Percentiles rank a stretch among this genome's conserved stretches.
These are phyloP conservation scores for Schwanniomyces vanrijiae DNA, from an alignment of 805 yeast genomes.

Conservation along the genomic window DNA sequence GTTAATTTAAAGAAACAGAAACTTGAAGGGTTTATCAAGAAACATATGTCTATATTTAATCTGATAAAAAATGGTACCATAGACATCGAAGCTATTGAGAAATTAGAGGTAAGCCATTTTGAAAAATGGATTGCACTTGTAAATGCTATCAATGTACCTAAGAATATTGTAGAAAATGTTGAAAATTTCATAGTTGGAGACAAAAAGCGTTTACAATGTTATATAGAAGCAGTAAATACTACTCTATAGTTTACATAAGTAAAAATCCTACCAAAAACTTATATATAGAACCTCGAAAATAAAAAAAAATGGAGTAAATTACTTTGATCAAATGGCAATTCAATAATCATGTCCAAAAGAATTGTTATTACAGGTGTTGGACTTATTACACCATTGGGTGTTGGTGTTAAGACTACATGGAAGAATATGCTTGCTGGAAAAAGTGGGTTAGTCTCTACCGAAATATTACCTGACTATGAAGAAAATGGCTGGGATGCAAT, in stretches of 20 bases:
- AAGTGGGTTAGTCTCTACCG: slow-evolving; percentile 63
- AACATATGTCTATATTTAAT: not conserved
- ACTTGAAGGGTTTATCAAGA: slow-evolving; percentile 20
- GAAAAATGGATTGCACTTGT: slow-evolving; percentile 31
- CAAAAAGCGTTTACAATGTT: slow-evolving; percentile 33
- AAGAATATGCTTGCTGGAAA: slow-evolving; percentile 45
- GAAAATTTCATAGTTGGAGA: slow-evolving; percentile 42
- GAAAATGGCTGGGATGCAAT: slow-evolving; percentile 50
- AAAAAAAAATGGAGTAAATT: not conserved
- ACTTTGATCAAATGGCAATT: not conserved
- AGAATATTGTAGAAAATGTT: slow-evolving; percentile 21
- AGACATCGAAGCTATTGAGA: not conserved
- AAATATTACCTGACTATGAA: slow-evolving; percentile 36
- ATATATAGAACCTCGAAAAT: not conserved
- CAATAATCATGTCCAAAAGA: slow-evolving; percentile 36
- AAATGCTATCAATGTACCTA: slow-evolving; percentile 19
- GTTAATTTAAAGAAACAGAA: slow-evolving; percentile 31
- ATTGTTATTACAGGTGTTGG: slow-evolving; percentile 95
- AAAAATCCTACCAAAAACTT: not conserved
- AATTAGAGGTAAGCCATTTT: slow-evolving; percentile 8
- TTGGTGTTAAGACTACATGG: slow-evolving; percentile 61
- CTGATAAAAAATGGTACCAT: not conserved
- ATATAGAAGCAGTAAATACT: slow-evolving; percentile 11
- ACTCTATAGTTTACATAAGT: not conserved
- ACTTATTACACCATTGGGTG: slow-evolving; percentile 81